Evolutionary conservation across 2,329 filamentous ascomycete genomes (phyloP), one percentile per base, ranked within the genome.

Genomic region (Colletotrichum limetticola): DNA sequence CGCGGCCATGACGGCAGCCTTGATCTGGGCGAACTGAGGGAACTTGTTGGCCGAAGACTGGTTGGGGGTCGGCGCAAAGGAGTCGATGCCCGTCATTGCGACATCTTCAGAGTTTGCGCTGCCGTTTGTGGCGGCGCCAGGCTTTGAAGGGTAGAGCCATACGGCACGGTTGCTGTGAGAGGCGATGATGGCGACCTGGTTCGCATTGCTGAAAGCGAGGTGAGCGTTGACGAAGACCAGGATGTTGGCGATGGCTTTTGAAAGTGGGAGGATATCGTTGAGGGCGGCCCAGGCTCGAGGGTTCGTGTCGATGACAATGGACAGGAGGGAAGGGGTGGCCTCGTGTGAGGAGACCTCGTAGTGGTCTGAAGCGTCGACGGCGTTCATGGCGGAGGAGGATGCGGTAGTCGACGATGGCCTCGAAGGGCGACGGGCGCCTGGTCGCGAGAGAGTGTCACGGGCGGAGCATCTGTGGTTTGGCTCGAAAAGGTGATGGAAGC

Each of bases 141-240:
- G 82, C 8, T 84, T 82, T 3, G 86, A 82, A 0, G 97, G 97
- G 79, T 98, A 98, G 4, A 99, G 91, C 91, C 95, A 99, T 79
- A 92, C 89, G 69, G 96, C 94, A 75, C 93, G 92, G 79, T 97
- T 93, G 76, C 91, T 92, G 81, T 99, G 97, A 9, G 95, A 95
- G 42, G 96, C 97, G 74, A 99, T 91, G 19, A 99, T 90, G 74
- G 95, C 95, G 61, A 98, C 94, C 82, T 96, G 94, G 84, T 98
- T 98, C 67, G 94, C 91, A 82, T 97, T 96, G 83, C 95, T 97
- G 81, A 96, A 95, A 76, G 97, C 95, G 37, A 99, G 89, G 81
- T 99, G 97, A 68, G 96, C 95, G 83, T 99, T 98, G 85, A 98
- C 92, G 85, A 98, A 98, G 85, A 99, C 93, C 79, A 98, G 92